phyloP scores from a whole-genome alignment of 257 asterid genomes.

The Capsicum baccatum region DNA sequence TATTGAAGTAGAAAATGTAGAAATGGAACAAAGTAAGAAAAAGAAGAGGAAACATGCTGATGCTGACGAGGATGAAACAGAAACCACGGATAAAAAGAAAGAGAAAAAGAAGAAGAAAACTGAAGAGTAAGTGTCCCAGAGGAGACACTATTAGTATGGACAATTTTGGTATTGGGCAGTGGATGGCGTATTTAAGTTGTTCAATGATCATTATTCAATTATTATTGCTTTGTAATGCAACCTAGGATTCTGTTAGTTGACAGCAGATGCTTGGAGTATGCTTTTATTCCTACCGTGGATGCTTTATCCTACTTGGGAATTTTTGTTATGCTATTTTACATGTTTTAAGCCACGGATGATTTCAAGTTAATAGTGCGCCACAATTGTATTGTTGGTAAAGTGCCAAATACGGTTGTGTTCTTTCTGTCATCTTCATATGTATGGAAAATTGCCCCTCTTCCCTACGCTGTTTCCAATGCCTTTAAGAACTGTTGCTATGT shows the following conservation, averaged over 20 bases:
- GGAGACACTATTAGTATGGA: neutral
- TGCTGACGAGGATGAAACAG: conserved; percentile 37
- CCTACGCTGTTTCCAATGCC: neutral
- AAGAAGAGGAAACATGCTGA: conserved; percentile 69
- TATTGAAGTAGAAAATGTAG: conserved; percentile 41
- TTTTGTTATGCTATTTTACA: too few relatives aligned
- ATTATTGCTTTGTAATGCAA: neutral
- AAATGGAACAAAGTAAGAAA: conserved; percentile 49
- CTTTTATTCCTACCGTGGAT: neutral
- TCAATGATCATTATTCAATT: too few relatives aligned
- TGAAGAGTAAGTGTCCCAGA: neutral
- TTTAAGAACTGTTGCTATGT: neutral
- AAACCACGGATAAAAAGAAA: conserved; percentile 33
- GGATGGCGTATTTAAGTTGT: too few relatives aligned
- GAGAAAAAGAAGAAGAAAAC: too few relatives aligned
- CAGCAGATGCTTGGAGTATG: neutral
- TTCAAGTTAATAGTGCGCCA: too few relatives aligned
- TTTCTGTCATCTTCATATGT: neutral
- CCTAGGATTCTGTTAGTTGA: neutral
- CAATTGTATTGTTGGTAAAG: too few relatives aligned
- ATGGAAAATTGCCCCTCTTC: neutral
- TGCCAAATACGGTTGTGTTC: too few relatives aligned
- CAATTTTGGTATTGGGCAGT: neutral
- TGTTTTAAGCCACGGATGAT: too few relatives aligned
- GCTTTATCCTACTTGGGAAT: neutral